Base-by-base conservation (phyloP, 345 rosid species). In the Viola odorata region DNA sequence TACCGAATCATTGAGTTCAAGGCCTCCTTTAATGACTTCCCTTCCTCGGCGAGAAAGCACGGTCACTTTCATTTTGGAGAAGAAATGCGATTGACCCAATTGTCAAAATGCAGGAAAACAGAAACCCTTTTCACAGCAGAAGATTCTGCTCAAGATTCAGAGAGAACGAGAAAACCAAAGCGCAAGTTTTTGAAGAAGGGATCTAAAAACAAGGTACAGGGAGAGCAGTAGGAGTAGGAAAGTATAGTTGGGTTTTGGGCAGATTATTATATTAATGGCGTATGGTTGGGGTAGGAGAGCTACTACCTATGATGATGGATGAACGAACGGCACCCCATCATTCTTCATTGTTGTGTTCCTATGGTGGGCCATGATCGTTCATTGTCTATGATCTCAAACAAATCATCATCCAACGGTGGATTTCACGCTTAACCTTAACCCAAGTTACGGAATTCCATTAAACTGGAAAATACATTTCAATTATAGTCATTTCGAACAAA, bases 41-140 rank as follows among this genome's bases (percentile, higher is more conserved):
- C 89, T 81, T 32, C 98, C 98, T 74, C 91, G 76, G 55, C 95
- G 95, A 3, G 91, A 84, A 78, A 87, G 85, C 37, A 91, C 81
- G 63, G 79, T 64, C 64, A 92, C 84, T 81, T 85, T 89, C 98
- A 92, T 92, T 48, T 65, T 60, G 13, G 11, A 41, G 58, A 64
- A 60, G 55, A 13, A 73, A 69, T 58, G 68, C 78, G 66, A 62
- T 72, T 65, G 65, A 75, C 79, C 72, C 86, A 65, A 68, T 67
- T 64, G 63, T 57, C 42, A 39, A 54, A 60, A 63, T 17, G 45
- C 39, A 4, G 23, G 14, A 38, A 54, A 32, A 42, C 32, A 58
- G 50, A 59, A 53, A 58, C 78, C 63, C 64, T 8, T 49, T 12
- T 15, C 39, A 48, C 32, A 14, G 8, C 36, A 48, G 47, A 12